These are phyloP conservation scores for Paralagenidium karlingii DNA, from an alignment of 352 stramenopile genomes.

Conservation along the genomic window DNA sequence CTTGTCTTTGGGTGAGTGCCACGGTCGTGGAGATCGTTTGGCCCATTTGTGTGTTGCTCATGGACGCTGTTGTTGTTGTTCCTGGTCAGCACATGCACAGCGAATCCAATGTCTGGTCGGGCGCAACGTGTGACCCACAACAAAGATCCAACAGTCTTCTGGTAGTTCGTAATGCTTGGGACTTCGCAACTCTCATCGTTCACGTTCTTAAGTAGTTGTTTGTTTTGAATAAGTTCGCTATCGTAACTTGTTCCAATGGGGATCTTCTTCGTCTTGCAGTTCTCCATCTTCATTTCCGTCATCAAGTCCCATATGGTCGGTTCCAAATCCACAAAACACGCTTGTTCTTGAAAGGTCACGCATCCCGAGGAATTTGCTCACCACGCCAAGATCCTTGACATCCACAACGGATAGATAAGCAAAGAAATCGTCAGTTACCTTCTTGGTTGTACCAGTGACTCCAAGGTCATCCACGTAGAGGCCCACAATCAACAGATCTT, in stretches of 20 bases:
- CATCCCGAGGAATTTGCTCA: neutral
- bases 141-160: neutral
- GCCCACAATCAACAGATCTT: too few relatives aligned
- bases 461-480: too few relatives aligned
- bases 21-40: neutral
- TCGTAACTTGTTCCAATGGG: neutral
- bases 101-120: neutral
- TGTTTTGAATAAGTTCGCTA: neutral
- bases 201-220: neutral
- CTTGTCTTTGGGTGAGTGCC: conserved; percentile 37
- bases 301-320: neutral
- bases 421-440: neutral
- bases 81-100: neutral
- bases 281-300: neutral
- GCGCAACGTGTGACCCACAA: neutral
- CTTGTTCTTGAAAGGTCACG: neutral
- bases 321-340: neutral
- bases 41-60: neutral
- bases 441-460: too few relatives aligned
- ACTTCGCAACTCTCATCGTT: neutral
- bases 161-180: neutral
- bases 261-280: neutral
- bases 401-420: neutral
- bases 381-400: neutral
- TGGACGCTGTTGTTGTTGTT: too few relatives aligned